Evolutionary conservation across 257 asterid genomes (phyloP), one percentile per base, ranked within the genome.

Genomic region (Cruciata laevipes): DNA sequence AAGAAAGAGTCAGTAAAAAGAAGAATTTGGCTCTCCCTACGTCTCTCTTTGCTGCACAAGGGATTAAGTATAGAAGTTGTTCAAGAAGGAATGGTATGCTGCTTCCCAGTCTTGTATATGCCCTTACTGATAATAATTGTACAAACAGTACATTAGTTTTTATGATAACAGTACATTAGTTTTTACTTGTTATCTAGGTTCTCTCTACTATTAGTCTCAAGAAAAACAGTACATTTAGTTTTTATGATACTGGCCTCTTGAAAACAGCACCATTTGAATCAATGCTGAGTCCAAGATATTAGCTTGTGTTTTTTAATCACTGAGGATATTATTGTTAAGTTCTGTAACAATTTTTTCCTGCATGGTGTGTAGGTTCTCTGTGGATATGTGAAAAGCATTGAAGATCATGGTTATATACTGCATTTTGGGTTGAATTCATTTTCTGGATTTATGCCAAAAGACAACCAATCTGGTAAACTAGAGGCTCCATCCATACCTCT

Each of bases 21-120:
- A 72, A 90, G 90, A 83, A 88, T 94, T 68, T 90, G 99, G 97
- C 97, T 94, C 17, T 94, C 99, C 78, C 67, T 90, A 57, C 89
- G 89, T 21, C 95, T 90, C 33, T 80, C 96, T 59, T 69, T 80
- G 71, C 80, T 90, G 79, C 89, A 88, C 77, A 90, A 83, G 77
- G 85, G 87, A 75, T 78, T 88, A 55, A 83, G 89, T 37, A 65
- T 85, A 72, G 97, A 94, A 77, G 74, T 82, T 76, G 78, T 90
- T 79, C 99, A 94, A 74, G 97, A 90, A 77, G 96, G 96, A 83
- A 94, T 90, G 96, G 99, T 94, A 82, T 66, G 88, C 58, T 61
- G 59, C 38, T 61, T 49, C 14, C 40, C 58, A 64, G 56, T 59
- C 27, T 65, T 69, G 55, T 16, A 6, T 16, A 44, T 44, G n/a